Evolutionary conservation across 306 rosid genomes (phyloP).

Genomic region (Malus orientalis): DNA sequence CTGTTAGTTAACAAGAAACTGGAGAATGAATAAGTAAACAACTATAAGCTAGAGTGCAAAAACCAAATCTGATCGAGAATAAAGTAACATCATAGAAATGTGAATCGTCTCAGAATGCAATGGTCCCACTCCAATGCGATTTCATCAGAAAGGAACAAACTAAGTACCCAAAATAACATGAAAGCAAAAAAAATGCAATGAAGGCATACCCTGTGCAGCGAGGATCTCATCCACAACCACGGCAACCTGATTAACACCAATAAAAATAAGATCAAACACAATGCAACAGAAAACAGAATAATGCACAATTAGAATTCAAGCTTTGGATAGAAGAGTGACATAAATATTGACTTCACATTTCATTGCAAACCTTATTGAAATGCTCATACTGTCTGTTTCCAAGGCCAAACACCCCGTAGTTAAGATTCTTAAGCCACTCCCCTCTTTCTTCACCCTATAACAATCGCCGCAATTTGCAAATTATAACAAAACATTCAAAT

Average conservation of each 20-base stretch:
- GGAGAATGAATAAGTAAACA: neutral
- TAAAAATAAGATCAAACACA: neutral
- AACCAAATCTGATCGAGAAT: neutral
- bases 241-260: conserved; percentile 49
- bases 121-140: neutral
- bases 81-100: neutral
- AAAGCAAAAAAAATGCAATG: neutral
- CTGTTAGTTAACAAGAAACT: neutral
- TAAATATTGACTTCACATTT: neutral
- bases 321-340: neutral
- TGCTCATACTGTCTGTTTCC: conserved; percentile 98
- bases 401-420: conserved; percentile 88
- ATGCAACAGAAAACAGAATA: neutral
- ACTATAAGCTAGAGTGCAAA: neutral
- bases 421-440: conserved; percentile 70
- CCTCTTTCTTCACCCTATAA: conserved; percentile 73
- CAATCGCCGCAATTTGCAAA: neutral
- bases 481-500: neutral
- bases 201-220: conserved; percentile 57
- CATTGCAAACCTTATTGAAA: conserved; percentile 75
- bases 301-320: neutral
- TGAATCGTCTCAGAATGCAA: neutral
- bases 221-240: conserved; percentile 58
- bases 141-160: neutral
- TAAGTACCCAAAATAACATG: neutral